A percentile compares a stretch with the other conserved stretches of the same genome.
Conservation (phyloP, 2,329 filamentous ascomycete species). For the Blumeria graminis region DNA sequence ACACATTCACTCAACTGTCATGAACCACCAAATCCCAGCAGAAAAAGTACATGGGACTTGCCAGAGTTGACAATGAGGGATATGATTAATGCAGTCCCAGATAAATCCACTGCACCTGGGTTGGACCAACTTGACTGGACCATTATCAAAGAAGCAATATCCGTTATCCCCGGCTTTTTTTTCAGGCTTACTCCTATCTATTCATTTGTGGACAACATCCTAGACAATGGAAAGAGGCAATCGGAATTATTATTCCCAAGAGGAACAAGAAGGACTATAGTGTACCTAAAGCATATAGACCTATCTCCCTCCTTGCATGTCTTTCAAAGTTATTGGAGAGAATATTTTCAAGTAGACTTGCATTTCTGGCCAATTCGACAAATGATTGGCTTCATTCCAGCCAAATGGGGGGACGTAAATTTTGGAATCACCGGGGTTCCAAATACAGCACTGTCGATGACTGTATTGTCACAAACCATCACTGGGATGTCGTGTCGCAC, state of each 20-base stretch:
- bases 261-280: not conserved
- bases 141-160: not conserved
- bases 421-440: no score
- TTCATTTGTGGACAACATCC: constrained; percentile 1
- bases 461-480: no score
- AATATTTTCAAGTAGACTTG: not conserved
- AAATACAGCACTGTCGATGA: no score
- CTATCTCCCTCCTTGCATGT: constrained; percentile 1
- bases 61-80: not conserved
- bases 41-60: not conserved
- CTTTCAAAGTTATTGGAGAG: not conserved
- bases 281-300: not conserved
- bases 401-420: constrained; percentile 1
- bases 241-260: constrained; percentile 1
- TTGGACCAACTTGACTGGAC: not conserved
- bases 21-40: not conserved
- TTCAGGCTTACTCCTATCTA: not conserved
- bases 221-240: not conserved
- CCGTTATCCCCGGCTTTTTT: not conserved
- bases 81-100: not conserved
- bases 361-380: not conserved
- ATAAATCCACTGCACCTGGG: not conserved
- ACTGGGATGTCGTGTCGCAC: no score
- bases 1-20: no score
- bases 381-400: not conserved